phyloP scores from a whole-genome alignment of 371 early-diverging fungal genomes.

The Lichtheimia ornata region DNA sequence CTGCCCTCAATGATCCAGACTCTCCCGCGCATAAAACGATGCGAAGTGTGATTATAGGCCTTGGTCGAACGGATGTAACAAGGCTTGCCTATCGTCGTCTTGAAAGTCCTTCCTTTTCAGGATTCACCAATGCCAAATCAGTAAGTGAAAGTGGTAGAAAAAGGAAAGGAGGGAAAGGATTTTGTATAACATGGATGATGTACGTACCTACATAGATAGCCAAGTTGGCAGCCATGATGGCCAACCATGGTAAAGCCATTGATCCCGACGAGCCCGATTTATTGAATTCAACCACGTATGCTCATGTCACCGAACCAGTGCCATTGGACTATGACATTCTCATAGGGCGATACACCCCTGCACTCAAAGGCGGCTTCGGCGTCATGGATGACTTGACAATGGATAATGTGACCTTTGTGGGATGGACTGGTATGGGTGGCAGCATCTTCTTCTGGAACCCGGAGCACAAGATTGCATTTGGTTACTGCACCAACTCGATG shows the following conservation, averaged over 20 bases:
- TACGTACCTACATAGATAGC: slow-evolving; percentile 57
- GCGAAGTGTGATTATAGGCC: no score
- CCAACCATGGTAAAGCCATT: slow-evolving; percentile 59
- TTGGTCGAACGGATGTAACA: background rate
- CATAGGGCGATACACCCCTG: background rate
- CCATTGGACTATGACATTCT: slow-evolving; percentile 11
- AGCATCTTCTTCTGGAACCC: slow-evolving; percentile 57
- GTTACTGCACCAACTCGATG: slow-evolving; percentile 47
- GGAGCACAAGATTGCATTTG: slow-evolving; percentile 53
- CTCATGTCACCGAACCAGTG: slow-evolving; percentile 21
- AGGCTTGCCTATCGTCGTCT: slow-evolving; percentile 1
- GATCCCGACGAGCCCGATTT: slow-evolving; percentile 43
- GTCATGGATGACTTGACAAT: background rate
- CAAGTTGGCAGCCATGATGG: slow-evolving; percentile 65
- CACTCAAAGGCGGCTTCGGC: slow-evolving; percentile 15
- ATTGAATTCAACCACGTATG: slow-evolving; percentile 22
- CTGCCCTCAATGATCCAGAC: background rate
- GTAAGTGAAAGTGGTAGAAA: slow-evolving; percentile 39
- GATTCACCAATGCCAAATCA: slow-evolving; percentile 61
- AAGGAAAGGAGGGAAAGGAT: background rate
- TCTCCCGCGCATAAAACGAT: background rate
- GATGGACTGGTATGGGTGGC: slow-evolving; percentile 58
- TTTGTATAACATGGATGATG: background rate
- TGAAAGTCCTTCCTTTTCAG: slow-evolving; percentile 40
- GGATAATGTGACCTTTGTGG: slow-evolving; percentile 13